These are phyloP conservation scores for Silene uniflora DNA, from an alignment of 148 eudicot genomes.

Conservation along the genomic window DNA sequence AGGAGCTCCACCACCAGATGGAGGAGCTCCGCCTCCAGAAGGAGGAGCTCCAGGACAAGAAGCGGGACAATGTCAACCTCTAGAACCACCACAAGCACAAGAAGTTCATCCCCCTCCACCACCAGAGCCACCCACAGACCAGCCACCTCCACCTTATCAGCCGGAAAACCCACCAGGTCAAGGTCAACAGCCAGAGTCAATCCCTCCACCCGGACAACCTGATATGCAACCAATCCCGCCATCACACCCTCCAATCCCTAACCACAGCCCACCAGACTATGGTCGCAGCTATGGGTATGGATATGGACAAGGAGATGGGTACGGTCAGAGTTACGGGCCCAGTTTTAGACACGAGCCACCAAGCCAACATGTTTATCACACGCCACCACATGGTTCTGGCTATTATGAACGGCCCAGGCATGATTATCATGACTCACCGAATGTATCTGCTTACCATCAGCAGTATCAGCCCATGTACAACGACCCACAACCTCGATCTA, in stretches of 20 bases:
- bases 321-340: slow-evolving; percentile 23
- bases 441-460: slow-evolving; percentile 6
- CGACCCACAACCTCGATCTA: slow-evolving; percentile 28
- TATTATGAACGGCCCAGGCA: slow-evolving; percentile 18
- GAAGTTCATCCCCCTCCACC: slow-evolving; percentile 22
- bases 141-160: slow-evolving; percentile 32
- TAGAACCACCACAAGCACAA: slow-evolving; percentile 32
- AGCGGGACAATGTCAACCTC: slow-evolving; percentile 27
- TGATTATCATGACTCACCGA: slow-evolving; percentile 16
- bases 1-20: slow-evolving; percentile 26
- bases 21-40: slow-evolving; percentile 31
- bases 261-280: slow-evolving; percentile 44
- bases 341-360: slow-evolving; percentile 17
- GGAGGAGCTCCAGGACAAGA: slow-evolving; percentile 29
- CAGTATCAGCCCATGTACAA: slow-evolving; percentile 14
- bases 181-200: slow-evolving; percentile 38
- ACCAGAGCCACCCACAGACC: slow-evolving; percentile 29
- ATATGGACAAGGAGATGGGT: slow-evolving; percentile 25
- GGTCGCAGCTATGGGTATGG: slow-evolving; percentile 34
- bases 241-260: slow-evolving; percentile 30
- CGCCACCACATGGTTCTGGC: slow-evolving; percentile 4
- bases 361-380: slow-evolving; percentile 6
- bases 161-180: slow-evolving; percentile 34
- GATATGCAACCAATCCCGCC: slow-evolving; percentile 34
- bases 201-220: slow-evolving; percentile 28